Evolutionary conservation across 768 basidiomycete genomes (phyloP).

Genomic region (Lentinula aciculospora): DNA sequence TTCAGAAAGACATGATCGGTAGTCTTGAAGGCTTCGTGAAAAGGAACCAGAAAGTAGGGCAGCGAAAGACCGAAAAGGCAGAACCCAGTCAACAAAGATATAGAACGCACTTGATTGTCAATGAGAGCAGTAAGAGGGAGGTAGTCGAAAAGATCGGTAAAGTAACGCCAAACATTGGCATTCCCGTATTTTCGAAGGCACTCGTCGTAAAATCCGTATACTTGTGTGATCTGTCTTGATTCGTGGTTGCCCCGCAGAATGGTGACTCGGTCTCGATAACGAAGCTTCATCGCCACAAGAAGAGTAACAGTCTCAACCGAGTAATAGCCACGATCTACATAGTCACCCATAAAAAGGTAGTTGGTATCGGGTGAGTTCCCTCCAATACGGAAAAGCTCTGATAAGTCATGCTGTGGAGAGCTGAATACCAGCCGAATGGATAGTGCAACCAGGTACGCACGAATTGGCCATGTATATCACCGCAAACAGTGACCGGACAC

Average conservation of each 20-base stretch:
- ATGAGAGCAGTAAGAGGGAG: constrained; percentile 82
- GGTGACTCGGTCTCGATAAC: constrained; percentile 97
- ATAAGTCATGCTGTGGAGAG: constrained; percentile 86
- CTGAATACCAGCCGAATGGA: neutral
- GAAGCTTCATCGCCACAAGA: constrained; percentile 93
- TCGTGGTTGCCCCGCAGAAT: constrained; percentile 99
- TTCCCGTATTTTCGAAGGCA: constrained; percentile 99
- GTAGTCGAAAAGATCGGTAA: constrained; percentile 98
- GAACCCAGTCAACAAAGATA: no score
- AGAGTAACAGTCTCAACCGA: constrained; percentile 98
- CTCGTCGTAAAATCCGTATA: constrained; percentile 99
- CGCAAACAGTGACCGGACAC: constrained; percentile 99
- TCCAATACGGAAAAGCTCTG: constrained; percentile 97
- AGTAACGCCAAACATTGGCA: constrained; percentile 99
- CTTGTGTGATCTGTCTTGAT: constrained; percentile 98
- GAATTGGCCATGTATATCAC: constrained; percentile 99
- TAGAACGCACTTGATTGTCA: constrained; percentile 67
- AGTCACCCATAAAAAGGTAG: constrained; percentile 99
- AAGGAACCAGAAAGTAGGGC: neutral
- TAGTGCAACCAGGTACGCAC: constrained; percentile 51
- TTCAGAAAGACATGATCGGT: no score
- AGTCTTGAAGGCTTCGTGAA: neutral
- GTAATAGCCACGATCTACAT: constrained; percentile 98
- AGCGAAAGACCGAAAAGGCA: constrained; percentile 8
- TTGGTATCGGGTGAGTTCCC: constrained; percentile 99